A percentile compares a stretch with the other conserved stretches of the same genome.
Conservation (phyloP, 805 yeast genomes). For the Candida tammaniensis region DNA sequence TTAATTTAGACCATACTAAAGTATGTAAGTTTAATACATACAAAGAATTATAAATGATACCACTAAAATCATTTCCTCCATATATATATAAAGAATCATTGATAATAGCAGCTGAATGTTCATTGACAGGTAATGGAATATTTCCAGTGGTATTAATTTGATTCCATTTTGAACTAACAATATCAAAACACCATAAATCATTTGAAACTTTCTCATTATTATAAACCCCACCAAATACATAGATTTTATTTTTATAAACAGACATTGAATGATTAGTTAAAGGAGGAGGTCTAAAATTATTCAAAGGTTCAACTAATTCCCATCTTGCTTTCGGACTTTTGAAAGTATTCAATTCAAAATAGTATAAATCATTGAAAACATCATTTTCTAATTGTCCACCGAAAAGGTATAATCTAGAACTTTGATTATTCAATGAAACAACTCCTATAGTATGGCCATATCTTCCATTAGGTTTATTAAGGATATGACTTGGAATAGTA, state of each 20-base stretch:
- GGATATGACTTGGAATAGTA: constrained; percentile 43
- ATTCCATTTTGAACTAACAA: constrained; percentile 65
- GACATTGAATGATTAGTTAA: constrained; percentile 90
- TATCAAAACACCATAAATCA: constrained; percentile 81
- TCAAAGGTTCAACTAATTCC: constrained; percentile 63
- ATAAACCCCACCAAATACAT: constrained; percentile 87
- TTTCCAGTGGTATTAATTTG: constrained; percentile 66
- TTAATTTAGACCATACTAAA: constrained; percentile 70
- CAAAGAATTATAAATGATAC: constrained; percentile 62
- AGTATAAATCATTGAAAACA: constrained; percentile 78
- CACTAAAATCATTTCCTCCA: constrained; percentile 84
- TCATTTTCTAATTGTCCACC: constrained; percentile 94
- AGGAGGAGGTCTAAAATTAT: constrained; percentile 64
- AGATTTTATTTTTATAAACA: constrained; percentile 72
- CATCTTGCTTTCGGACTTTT: constrained; percentile 81
- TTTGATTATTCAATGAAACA: constrained; percentile 47
- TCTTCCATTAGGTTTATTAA: constrained; percentile 78
- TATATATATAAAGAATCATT: constrained; percentile 76
- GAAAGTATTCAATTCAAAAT: constrained; percentile 83
- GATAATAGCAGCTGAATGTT: constrained; percentile 81
- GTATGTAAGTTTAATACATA: constrained; percentile 75
- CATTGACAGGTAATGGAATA: constrained; percentile 84
- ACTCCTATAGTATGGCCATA: constrained; percentile 92
- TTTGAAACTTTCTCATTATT: constrained; percentile 64
- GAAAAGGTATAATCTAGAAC: constrained; percentile 68